Base-by-base conservation (phyloP, 2,329 filamentous ascomycete genomes). In the Neonectria hederae region DNA sequence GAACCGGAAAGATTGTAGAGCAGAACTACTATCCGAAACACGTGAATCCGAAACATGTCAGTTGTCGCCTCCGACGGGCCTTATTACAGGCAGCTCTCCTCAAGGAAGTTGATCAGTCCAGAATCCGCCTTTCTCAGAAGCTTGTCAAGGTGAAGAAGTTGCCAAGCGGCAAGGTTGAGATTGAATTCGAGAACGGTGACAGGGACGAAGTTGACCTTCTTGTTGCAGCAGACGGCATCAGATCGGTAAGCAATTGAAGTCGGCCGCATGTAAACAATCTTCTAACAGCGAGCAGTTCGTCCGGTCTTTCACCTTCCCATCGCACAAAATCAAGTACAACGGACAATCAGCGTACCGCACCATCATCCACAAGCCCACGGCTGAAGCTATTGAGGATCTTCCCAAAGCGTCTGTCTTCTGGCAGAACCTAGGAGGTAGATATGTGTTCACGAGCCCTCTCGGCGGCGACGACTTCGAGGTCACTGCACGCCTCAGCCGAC, bases 191-290 rank as follows among this genome's bases (percentile, higher is more conserved):
- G 13, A 84, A 87, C 65, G 79, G 80, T 4, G 70, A 69, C 5
- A 55, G 49, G 0, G 79, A 78, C 2, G 72, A 77, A 17, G 79
- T 79, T 3, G 83, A 85, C 65, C 70, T 87, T 0, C 77, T 86
- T 1, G 78, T 87, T 2, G 85, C 84, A 0, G 84, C 83, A 5
- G 83, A 87, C 68, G 83, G 85, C 3, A 86, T 86, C 55, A 80
- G 83, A 61, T 85, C 83, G 5, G 80, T 83, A 67, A 38, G 75
- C 3, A 51, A 14, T 3, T 11, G n/a, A 17, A 22, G 17, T 3
- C 35, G 21, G 3, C 19, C 63, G 14, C 14, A 9, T 3, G 22
- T 8, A 4, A 42, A 9, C 3, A 4, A 43, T 21, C 5, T 38
- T 21, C 19, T 54, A 49, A 54, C 11, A 49, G 24, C 13, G 21